Percentiles rank a stretch among this genome's conserved stretches.
phyloP scores from a whole-genome alignment of 179 eudicot species.

The Spinacia oleracea region DNA sequence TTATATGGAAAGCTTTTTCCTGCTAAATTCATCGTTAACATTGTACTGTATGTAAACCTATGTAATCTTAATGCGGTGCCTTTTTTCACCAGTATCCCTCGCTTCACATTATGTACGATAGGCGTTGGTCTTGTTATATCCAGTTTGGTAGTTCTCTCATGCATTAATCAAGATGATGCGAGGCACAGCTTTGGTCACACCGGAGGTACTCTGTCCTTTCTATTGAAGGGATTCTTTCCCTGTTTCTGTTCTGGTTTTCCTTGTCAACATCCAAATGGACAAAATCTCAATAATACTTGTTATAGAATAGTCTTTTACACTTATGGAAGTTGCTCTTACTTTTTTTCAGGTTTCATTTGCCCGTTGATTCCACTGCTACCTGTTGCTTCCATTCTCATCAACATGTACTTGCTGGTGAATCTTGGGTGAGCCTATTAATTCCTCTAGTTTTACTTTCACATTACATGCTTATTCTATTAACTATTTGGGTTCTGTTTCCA shows the following conservation, averaged over 20 bases:
- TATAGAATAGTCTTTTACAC: background rate
- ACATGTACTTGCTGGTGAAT: constrained; percentile 74
- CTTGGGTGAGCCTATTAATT: constrained; percentile 60
- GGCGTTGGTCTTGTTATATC: constrained; percentile 58
- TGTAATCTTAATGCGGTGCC: constrained; percentile 1
- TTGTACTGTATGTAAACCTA: too few species aligned
- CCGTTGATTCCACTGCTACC: constrained; percentile 80
- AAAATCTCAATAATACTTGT: too few species aligned
- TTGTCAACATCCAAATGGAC: background rate
- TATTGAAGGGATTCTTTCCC: background rate
- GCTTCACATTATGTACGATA: constrained; percentile 48
- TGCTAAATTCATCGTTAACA: too few species aligned
- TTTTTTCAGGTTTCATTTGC: constrained; percentile 72
- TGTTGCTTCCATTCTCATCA: constrained; percentile 73
- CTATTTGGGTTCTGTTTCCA: background rate
- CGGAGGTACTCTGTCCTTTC: constrained; percentile 48
- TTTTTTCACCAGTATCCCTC: constrained; percentile 40
- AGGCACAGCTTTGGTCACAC: constrained; percentile 71
- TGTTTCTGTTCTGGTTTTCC: background rate
- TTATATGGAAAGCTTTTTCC: background rate
- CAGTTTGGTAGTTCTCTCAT: constrained; percentile 55
- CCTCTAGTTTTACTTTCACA: background rate
- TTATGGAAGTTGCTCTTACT: background rate
- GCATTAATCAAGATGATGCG: constrained; percentile 72
- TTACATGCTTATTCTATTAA: background rate